Evolutionary conservation across 208 protist genomes (phyloP).

Genomic region (Leptomonas seymouri): DNA sequence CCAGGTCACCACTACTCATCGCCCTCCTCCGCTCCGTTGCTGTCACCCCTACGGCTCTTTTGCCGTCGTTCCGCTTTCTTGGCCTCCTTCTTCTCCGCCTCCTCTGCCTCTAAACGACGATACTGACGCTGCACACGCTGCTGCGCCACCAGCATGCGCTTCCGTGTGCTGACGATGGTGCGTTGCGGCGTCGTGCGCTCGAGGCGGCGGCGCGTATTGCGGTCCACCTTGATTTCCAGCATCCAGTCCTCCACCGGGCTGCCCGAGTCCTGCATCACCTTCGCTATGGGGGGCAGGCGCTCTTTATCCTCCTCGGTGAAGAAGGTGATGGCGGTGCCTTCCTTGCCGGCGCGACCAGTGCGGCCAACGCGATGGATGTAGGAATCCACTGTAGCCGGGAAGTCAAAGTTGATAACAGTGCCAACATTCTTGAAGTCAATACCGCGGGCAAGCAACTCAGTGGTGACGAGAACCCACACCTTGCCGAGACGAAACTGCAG

Average conservation of each 20-base stretch:
- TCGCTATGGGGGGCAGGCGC: conserved; percentile 90
- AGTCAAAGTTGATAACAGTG: conserved; percentile 99
- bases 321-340: conserved; percentile 95
- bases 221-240: conserved; percentile 86
- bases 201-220: conserved; percentile 55
- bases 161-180: conserved; percentile 86
- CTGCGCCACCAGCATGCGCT: conserved; percentile 81
- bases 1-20: neutral
- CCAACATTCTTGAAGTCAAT: conserved; percentile 98
- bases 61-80: conserved; percentile 9
- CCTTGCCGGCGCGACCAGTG: conserved; percentile 88
- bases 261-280: conserved; percentile 93
- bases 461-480: conserved; percentile 97
- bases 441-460: conserved; percentile 97
- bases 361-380: conserved; percentile 98
- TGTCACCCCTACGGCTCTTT: conserved; percentile 6
- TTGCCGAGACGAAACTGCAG: conserved; percentile 95
- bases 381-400: conserved; percentile 92
- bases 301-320: conserved; percentile 96
- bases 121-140: conserved; percentile 76
- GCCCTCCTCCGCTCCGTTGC: conserved; percentile 1
- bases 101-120: conserved; percentile 63
- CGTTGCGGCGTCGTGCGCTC: conserved; percentile 79
- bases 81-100: conserved; percentile 30
- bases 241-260: conserved; percentile 96